Conservation (phyloP, 176 grass and related monocot species). For the Cymbopogon citratus region DNA sequence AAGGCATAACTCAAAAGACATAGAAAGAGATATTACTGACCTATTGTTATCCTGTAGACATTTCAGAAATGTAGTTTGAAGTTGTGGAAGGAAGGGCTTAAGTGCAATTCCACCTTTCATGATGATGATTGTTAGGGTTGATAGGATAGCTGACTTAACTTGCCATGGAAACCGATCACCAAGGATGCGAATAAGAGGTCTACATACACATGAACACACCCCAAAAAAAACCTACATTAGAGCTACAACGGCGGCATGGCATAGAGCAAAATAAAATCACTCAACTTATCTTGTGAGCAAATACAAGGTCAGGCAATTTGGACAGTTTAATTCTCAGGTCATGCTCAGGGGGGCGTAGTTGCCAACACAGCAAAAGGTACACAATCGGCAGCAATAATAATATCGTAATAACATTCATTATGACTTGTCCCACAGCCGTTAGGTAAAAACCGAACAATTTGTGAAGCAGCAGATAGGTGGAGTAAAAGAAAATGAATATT, state of each 20-base stretch:
- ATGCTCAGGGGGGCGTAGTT: too few relatives aligned
- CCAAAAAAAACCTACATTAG: slow-evolving; percentile 22
- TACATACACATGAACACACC: slow-evolving; percentile 30
- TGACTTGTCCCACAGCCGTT: too few relatives aligned
- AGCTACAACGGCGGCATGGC: background rate
- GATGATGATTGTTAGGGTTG: slow-evolving; percentile 93
- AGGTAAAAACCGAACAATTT: background rate
- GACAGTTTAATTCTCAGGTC: background rate
- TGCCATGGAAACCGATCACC: slow-evolving; percentile 96
- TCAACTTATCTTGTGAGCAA: slow-evolving; percentile 1
- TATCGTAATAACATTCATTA: background rate
- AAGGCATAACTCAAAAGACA: background rate
- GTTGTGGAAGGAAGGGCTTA: slow-evolving; percentile 95
- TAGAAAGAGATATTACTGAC: slow-evolving; percentile 27
- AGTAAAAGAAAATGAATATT: background rate
- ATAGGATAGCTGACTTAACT: slow-evolving; percentile 95
- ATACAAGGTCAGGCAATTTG: background rate
- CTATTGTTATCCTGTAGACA: slow-evolving; percentile 84
- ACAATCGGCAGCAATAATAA: background rate
- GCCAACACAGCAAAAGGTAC: background rate
- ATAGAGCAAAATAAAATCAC: background rate
- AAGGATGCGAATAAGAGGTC: slow-evolving; percentile 93
- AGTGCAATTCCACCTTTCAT: slow-evolving; percentile 90
- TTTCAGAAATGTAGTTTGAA: slow-evolving; percentile 94
- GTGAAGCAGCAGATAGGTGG: background rate